A percentile compares a stretch with the other conserved stretches of the same genome.
Evolutionary conservation across 768 basidiomycete genomes (phyloP).

Genomic region (Leccinum disarticulatum): DNA sequence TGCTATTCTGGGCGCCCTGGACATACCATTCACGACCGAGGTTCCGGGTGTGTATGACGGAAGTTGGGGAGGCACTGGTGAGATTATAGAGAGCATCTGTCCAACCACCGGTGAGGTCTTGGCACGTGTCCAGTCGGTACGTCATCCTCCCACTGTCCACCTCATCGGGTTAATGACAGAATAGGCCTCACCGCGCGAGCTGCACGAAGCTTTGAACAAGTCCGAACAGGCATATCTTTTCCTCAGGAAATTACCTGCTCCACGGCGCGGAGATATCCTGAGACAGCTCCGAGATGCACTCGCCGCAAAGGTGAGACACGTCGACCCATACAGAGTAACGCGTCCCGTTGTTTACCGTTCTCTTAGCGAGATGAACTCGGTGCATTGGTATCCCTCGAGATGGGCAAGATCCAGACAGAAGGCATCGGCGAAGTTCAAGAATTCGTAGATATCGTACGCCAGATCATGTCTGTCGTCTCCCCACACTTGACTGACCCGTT

Average conservation of each 20-base stretch:
- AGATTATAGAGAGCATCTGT: conserved; percentile 67
- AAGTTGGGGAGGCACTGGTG: conserved; percentile 74
- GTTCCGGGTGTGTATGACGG: conserved; percentile 81
- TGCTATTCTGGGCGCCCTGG: conserved; percentile 60
- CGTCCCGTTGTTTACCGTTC: conserved; percentile 11
- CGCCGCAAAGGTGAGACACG: conserved; percentile 59
- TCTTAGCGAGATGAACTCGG: conserved; percentile 74
- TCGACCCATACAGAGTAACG: neutral
- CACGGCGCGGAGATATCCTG: conserved; percentile 83
- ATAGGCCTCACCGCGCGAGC: conserved; percentile 71
- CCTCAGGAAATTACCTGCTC: conserved; percentile 81
- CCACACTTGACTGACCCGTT: conserved; percentile 9
- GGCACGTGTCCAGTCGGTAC: conserved; percentile 68
- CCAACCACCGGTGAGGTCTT: conserved; percentile 87
- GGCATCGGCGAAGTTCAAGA: conserved; percentile 94
- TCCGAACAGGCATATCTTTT: conserved; percentile 69
- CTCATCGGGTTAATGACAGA: conserved; percentile 13
- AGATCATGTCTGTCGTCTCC: neutral
- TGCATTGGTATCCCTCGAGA: conserved; percentile 80
- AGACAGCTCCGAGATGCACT: conserved; percentile 86
- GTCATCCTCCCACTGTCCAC: conserved; percentile 22
- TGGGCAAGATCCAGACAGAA: conserved; percentile 91
- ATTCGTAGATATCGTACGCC: conserved; percentile 87
- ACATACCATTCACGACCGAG: conserved; percentile 55
- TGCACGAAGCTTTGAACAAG: conserved; percentile 64